Evolutionary conservation across 345 rosid genomes (phyloP), one percentile per base, ranked within the genome.

Genomic region (Populus nigra): DNA sequence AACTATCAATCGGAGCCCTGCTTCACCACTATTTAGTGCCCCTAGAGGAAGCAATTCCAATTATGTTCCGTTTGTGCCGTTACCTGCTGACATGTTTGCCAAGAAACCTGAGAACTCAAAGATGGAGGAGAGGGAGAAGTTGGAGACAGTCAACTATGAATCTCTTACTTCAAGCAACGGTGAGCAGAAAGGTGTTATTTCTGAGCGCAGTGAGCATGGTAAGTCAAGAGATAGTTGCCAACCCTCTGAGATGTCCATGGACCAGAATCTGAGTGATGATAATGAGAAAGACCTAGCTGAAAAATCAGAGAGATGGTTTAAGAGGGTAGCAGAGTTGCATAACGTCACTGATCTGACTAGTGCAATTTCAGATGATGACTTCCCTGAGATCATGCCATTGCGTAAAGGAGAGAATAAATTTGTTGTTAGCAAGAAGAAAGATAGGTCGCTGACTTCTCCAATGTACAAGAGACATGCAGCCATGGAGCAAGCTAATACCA

Each of bases 51-150:
- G 72, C 62, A 83, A 80, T 74, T 78, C 91, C 10, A 75, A 71
- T 71, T 88, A 80, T 77, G 90, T 83, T 76, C 95, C 98, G 0
- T 93, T 90, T 73, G 98, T 92, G 80, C 97, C 98, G 45, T 83
- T 90, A 69, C 93, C 98, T 53, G 86, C 88, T 9, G 90, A 92
- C 75, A 90, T 85, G 95, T 91, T 92, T 85, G 92, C 88, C 11
- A 89, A 87, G 81, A 90, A 89, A 74, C 83, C 89, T 4, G 88
- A 80, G 59, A 84, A 77, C 62, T 66, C 72, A 18, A 79, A 80
- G 23, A 50, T 67, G 41, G 86, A 77, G 43, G 84, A 84, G 62
- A 39, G 74, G 61, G 79, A 43, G 63, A 79, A 81, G 65, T 71
- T 78, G 75, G 74, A 66, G 72, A 69, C 74, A 9, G 76, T 76